Evolutionary conservation across 805 yeast genomes (phyloP), one percentile per base, ranked within the genome.

Genomic region (Nakazawaea molendinolei): DNA sequence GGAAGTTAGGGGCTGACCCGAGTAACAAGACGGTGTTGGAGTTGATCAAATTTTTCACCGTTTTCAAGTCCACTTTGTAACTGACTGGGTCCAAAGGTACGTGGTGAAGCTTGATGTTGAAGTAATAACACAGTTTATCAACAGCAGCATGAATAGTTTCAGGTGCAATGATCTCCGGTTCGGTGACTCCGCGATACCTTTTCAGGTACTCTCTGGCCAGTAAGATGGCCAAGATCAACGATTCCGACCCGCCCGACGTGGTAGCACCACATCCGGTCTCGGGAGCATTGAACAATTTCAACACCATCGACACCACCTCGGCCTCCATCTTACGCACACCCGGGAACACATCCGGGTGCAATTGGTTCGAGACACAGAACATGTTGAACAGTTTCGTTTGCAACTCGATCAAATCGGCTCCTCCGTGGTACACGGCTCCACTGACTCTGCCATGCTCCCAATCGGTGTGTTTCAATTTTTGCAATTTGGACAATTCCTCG

Each of bases 391-490:
- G 92, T 38, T 70, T 58, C 7, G 92, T 62, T 58, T 92, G 97
- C 24, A 92, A 63, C 25, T 69, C 62, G 25, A 83, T 66, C 36
- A 90, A 59, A 22, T 83, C 85, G n/a, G 69, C 63, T 10, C 97
- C 97, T 21, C 97, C 97, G 50, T 92, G 97, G 51, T 90, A 90
- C 8, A 90, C 97, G 0, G 97, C 97, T 5, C 98, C 98, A 13
- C 95, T 83, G 3, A 90, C 82, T 46, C 76, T 70, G 5, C 98
- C 98, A 28, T 68, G 65, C 52, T 79, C 71, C 96, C 97, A 90
- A 38, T 78, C 80, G 2, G 86, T 65, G 45, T 83, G 86, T 38
- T 77, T 70, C 45, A 87, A 50, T 0, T 51, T 41, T 24, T 66
- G 60, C 21, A 76, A 58, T 21, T 59, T 55, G 23, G 74, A 71